phyloP scores from a whole-genome alignment of 2,329 filamentous ascomycete species.

The Sporothrix schenckii region DNA sequence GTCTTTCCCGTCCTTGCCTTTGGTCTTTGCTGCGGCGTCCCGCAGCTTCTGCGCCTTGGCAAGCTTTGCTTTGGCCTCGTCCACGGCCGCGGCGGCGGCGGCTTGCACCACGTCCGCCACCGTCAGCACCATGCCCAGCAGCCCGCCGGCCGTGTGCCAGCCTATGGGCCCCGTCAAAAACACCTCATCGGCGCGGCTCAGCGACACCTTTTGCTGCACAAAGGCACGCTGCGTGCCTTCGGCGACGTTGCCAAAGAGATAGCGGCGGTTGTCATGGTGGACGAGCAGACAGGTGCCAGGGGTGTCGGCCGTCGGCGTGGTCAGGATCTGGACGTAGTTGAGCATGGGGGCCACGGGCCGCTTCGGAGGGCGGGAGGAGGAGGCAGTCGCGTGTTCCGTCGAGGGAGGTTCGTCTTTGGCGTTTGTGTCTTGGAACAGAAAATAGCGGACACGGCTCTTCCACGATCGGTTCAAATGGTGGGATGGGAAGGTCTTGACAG shows the following conservation, averaged over 20 bases:
- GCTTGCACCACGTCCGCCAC: conserved; percentile 68
- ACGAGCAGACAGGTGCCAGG: conserved; percentile 76
- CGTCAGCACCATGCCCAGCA: conserved; percentile 83
- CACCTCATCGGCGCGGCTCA: conserved; percentile 71
- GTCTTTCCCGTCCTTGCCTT: conserved; percentile 30
- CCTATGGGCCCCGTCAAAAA: conserved; percentile 79
- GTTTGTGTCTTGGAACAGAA: conserved; percentile 21
- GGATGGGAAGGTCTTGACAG: not conserved
- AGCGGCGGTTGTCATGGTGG: conserved; percentile 79
- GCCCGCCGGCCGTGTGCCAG: conserved; percentile 77
- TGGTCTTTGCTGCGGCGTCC: not conserved
- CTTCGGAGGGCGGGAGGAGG: not conserved
- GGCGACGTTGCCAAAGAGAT: conserved; percentile 78
- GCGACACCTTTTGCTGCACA: conserved; percentile 65
- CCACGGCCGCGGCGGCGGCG: conserved; percentile 48
- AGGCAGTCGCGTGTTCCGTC: not conserved
- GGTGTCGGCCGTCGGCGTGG: conserved; percentile 85
- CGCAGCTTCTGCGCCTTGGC: not conserved
- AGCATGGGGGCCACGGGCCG: conserved; percentile 59
- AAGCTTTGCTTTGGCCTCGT: conserved; percentile 39
- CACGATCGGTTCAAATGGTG: not conserved
- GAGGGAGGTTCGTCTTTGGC: not conserved
- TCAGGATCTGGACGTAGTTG: conserved; percentile 72
- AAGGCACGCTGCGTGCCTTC: conserved; percentile 85
- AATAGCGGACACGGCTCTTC: conserved; percentile 20